Conservation (phyloP, 106 monocot species). For the Dendrobium huoshanense region DNA sequence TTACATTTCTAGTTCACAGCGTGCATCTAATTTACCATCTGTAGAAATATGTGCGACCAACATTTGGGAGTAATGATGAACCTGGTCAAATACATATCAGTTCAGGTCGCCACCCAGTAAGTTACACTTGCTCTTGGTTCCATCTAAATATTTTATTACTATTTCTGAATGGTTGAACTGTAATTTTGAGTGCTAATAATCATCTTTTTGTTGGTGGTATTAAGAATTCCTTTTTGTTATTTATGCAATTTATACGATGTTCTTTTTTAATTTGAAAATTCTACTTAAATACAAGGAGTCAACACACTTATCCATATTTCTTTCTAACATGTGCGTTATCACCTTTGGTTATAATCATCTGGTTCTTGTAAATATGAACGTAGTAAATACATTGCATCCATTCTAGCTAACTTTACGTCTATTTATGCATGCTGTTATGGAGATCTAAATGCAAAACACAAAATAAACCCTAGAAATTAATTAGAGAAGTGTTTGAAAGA, state of each 20-base stretch:
- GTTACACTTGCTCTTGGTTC: constrained; percentile 10
- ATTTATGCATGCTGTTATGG: not conserved
- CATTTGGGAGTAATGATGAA: constrained; percentile 72
- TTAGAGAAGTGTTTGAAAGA: no score
- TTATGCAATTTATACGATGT: not conserved
- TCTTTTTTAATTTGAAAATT: not conserved
- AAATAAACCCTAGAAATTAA: not conserved
- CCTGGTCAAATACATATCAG: constrained; percentile 66
- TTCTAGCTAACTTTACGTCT: not conserved
- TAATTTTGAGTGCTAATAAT: not conserved
- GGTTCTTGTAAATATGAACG: not conserved
- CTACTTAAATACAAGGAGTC: not conserved
- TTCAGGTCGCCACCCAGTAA: constrained; percentile 84
- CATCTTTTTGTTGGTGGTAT: not conserved
- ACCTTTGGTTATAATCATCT: not conserved
- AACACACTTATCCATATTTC: not conserved
- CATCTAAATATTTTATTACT: not conserved
- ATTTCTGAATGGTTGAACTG: not conserved
- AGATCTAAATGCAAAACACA: not conserved
- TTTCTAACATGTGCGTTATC: not conserved
- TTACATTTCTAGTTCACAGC: not conserved
- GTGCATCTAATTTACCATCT: constrained; percentile 4
- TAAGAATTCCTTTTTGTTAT: not conserved
- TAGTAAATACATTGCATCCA: not conserved
- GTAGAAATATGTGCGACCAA: constrained; percentile 89